Conservation (phyloP, 345 rosid species). For the Camelina hispida region DNA sequence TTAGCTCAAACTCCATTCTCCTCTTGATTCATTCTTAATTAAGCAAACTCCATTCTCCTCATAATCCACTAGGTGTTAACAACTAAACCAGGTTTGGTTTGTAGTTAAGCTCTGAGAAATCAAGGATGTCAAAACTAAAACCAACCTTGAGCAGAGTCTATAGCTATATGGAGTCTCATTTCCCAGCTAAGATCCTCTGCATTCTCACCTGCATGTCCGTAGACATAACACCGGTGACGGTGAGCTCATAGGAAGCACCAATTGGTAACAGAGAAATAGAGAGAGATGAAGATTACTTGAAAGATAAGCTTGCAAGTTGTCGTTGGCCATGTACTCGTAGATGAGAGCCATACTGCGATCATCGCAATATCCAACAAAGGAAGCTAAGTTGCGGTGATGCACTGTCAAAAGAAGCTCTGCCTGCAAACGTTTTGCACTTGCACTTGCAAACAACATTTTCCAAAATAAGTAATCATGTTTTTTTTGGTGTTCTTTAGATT, state of each 20-base stretch:
- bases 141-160: constrained; percentile 63
- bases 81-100: not conserved
- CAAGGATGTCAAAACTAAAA: not conserved
- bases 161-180: constrained; percentile 52
- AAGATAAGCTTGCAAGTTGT: constrained; percentile 42
- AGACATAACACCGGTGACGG: not conserved
- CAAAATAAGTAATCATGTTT: not conserved
- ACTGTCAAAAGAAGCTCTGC: constrained; percentile 51
- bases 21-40: too few relatives aligned
- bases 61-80: too few relatives aligned
- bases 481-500: not conserved
- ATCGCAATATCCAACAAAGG: constrained; percentile 53
- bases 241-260: not conserved
- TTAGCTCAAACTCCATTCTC: too few relatives aligned
- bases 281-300: constrained; percentile 24
- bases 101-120: not conserved
- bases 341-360: constrained; percentile 45
- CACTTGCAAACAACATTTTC: not conserved
- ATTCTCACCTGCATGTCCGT: constrained; percentile 38
- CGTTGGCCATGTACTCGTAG: constrained; percentile 58
- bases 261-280: not conserved
- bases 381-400: constrained; percentile 53
- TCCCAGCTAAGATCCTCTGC: constrained; percentile 51
- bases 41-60: too few relatives aligned
- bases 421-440: constrained; percentile 36